Evolutionary conservation across 768 basidiomycete species (phyloP).

Genomic region (Leccinum incarnatum): DNA sequence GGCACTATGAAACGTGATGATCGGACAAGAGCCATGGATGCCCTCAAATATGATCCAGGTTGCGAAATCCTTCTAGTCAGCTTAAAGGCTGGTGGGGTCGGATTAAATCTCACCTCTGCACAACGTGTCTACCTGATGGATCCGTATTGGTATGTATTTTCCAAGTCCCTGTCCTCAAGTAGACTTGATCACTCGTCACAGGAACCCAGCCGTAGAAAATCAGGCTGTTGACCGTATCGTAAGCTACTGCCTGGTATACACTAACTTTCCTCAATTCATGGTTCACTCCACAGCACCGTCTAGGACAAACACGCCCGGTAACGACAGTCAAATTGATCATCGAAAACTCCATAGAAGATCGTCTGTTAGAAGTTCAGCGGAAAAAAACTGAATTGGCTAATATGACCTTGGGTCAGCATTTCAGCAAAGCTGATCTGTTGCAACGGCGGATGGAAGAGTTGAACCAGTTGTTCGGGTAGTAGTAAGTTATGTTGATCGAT

Average conservation of each 20-base stretch:
- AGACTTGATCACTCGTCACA: slow-evolving; percentile 28
- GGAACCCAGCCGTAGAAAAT: slow-evolving; percentile 97
- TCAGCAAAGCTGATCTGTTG: slow-evolving; percentile 85
- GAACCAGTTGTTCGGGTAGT: slow-evolving; percentile 63
- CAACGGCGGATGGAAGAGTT: slow-evolving; percentile 88
- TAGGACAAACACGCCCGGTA: slow-evolving; percentile 92
- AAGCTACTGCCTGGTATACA: slow-evolving; percentile 31
- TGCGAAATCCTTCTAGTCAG: slow-evolving; percentile 96
- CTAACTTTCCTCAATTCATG: background rate
- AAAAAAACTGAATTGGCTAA: slow-evolving; percentile 95
- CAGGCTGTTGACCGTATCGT: slow-evolving; percentile 98
- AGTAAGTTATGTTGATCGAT: slow-evolving; percentile 25
- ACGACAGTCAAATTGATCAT: slow-evolving; percentile 93
- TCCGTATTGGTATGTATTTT: slow-evolving; percentile 74
- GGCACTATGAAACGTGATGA: slow-evolving; percentile 99
- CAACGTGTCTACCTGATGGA: slow-evolving; percentile 95
- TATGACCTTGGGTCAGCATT: slow-evolving; percentile 84
- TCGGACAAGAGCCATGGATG: slow-evolving; percentile 87
- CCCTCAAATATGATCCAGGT: slow-evolving; percentile 81
- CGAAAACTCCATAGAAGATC: slow-evolving; percentile 89
- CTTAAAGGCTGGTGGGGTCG: slow-evolving; percentile 95
- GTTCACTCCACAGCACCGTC: slow-evolving; percentile 66
- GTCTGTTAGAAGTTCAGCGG: slow-evolving; percentile 87
- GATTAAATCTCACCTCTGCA: slow-evolving; percentile 92
- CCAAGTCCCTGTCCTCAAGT: background rate